These are phyloP conservation scores for Neurospora sp. DNA, from an alignment of 495 filamentous ascomycete species.

Conservation along the genomic window DNA sequence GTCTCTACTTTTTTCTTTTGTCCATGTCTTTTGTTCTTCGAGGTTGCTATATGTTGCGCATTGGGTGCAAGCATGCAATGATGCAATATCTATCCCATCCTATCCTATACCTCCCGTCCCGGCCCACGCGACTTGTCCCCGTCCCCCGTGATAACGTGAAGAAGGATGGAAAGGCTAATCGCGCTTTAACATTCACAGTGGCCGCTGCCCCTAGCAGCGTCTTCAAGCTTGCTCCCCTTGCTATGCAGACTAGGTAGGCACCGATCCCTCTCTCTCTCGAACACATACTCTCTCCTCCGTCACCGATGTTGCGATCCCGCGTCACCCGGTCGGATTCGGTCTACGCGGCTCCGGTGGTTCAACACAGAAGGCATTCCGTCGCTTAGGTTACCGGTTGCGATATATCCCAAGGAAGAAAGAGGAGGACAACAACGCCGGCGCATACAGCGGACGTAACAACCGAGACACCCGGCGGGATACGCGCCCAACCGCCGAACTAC, in stretches of 20 bases:
- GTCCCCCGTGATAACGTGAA: neutral
- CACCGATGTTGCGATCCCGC: neutral
- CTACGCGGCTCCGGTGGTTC: neutral
- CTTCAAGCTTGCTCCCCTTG: constrained; percentile 10
- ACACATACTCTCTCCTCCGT: neutral
- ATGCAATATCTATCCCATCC: neutral
- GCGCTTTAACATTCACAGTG: constrained; percentile 6
- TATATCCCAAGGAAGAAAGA: neutral
- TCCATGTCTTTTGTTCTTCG: neutral
- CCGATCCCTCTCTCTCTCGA: neutral
- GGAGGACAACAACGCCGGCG: neutral
- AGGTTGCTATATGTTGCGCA: neutral
- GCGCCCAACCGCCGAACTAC: neutral
- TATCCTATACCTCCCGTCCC: neutral
- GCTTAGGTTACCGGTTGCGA: neutral
- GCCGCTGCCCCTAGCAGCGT: constrained; percentile 22
- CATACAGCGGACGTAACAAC: no score
- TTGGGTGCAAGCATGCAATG: neutral
- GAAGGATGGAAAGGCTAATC: constrained; percentile 5
- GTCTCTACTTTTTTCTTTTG: neutral
- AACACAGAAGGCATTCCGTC: neutral
- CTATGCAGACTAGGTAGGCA: constrained; percentile 21
- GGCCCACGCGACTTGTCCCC: neutral
- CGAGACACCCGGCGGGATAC: neutral
- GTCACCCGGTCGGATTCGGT: neutral